These are phyloP conservation scores for Penicillium goetzii DNA, from an alignment of 495 filamentous ascomycete genomes.

Conservation along the genomic window DNA sequence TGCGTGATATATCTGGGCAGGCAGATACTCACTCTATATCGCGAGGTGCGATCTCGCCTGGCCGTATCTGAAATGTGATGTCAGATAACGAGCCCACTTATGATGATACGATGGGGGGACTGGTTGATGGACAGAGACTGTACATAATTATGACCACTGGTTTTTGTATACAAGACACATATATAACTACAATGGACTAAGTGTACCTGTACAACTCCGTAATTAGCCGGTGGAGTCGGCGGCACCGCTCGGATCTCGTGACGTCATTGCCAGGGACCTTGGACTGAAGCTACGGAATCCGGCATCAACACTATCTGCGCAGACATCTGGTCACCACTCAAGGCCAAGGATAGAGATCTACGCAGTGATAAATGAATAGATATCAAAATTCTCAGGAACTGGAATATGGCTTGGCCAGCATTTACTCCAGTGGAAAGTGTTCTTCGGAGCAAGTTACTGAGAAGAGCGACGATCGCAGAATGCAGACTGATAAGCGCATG, in stretches of 20 bases:
- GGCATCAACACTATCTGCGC: background rate
- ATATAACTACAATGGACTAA: background rate
- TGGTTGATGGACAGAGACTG: background rate
- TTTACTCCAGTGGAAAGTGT: background rate
- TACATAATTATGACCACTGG: conserved; percentile 13
- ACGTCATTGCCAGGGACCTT: conserved; percentile 26
- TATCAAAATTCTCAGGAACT: background rate
- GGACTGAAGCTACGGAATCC: background rate
- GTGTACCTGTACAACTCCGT: background rate
- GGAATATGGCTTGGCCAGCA: background rate
- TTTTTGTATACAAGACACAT: conserved; percentile 5
- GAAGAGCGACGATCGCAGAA: background rate
- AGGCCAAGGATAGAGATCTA: background rate
- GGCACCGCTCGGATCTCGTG: conserved; percentile 26
- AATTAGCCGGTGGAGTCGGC: conserved; percentile 6
- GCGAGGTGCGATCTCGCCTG: too few species aligned
- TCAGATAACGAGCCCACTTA: background rate
- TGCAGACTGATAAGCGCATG: conserved; percentile 13
- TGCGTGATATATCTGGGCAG: background rate
- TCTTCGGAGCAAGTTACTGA: conserved; percentile 2
- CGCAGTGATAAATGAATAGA: background rate
- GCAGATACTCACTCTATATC: too few species aligned
- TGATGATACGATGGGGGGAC: too few species aligned
- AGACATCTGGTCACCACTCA: background rate
- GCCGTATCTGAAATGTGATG: background rate